Base-by-base conservation (phyloP, 495 filamentous ascomycete species). In the Parathielavia hyrcaniae region DNA sequence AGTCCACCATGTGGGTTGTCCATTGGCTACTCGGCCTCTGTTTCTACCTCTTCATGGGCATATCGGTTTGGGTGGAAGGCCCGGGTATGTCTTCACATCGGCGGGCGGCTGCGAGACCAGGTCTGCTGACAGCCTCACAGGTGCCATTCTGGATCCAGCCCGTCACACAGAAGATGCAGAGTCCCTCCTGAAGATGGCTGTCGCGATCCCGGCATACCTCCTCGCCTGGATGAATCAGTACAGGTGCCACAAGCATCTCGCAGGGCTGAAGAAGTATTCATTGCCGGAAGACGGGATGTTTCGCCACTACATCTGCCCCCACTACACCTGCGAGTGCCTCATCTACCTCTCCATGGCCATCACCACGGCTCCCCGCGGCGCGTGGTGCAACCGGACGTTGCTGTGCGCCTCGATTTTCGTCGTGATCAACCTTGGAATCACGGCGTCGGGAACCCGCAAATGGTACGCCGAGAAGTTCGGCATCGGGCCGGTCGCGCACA, bases 401-500 rank as follows among this genome's bases (percentile, higher is more conserved):
- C 61, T 85, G 23, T 77, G 82, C 35, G 89, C 81, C 10, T 50
- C 87, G 44, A 51, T 81, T 9, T 95, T 97, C 68, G 89, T 95
- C 26, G 74, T 71, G 8, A 79, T 83, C 34, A 97, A 97, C 69
- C 79, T 97, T 22, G 89, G 84, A 13, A 76, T 90, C 44, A 95
- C 91, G 26, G 90, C 92, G n/a, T 72, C 77, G 9, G 84, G 77
- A 14, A 96, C 87, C 39, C 82, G 82, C 60, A 74, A 79, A 57
- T 97, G 91, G 92, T 97, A 96, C 75, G 73, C 71, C 47, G 68
- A 79, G 36, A 88, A 85, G 61, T 97, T 98, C 67, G 91, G 91
- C 40, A 72, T 69, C 54, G 79, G 85, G 48, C 79, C 75, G 30
- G 78, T 96, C 14, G 76, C 72, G 55, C 75, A 76, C 44, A 85